These are phyloP conservation scores for Dimargaris xerosporica DNA, from an alignment of 192 early-diverging fungal genomes.

Conservation along the genomic window DNA sequence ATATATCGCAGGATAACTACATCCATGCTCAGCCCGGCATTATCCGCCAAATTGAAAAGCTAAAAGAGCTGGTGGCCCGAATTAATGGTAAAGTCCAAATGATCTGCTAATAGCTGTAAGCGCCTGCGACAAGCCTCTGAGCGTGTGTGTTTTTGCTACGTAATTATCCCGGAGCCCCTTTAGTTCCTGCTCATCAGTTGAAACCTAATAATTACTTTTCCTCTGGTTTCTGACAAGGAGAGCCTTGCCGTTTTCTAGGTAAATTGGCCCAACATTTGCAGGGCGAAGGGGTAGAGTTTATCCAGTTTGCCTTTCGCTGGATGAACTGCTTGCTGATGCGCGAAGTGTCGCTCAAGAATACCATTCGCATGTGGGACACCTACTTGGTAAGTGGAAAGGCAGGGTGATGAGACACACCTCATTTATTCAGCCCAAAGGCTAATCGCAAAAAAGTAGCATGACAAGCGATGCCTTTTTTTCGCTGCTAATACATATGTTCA, in stretches of 20 bases:
- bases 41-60: constrained; percentile 69
- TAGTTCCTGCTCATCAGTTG: too few relatives aligned
- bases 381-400: constrained; percentile 62
- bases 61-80: constrained; percentile 82
- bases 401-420: too few relatives aligned
- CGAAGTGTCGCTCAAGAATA: constrained; percentile 72
- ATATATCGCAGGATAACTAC: constrained; percentile 89
- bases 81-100: constrained; percentile 74
- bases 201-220: too few relatives aligned
- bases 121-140: too few relatives aligned
- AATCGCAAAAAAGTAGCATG: too few relatives aligned
- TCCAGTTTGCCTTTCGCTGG: constrained; percentile 99
- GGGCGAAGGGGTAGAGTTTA: constrained; percentile 84
- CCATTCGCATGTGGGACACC: constrained; percentile 98
- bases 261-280: constrained; percentile 62
- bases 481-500: too few relatives aligned
- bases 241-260: constrained; percentile 10
- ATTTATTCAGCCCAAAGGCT: too few relatives aligned
- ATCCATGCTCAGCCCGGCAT: constrained; percentile 95
- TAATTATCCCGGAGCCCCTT: too few relatives aligned
- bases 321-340: constrained; percentile 99
- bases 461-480: too few relatives aligned
- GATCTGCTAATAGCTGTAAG: too few relatives aligned
- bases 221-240: too few relatives aligned
- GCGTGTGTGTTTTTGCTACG: too few relatives aligned